phyloP scores from a whole-genome alignment of 1,284 basidiomycete genomes.

The Erythrobasidium hasegawianum region DNA sequence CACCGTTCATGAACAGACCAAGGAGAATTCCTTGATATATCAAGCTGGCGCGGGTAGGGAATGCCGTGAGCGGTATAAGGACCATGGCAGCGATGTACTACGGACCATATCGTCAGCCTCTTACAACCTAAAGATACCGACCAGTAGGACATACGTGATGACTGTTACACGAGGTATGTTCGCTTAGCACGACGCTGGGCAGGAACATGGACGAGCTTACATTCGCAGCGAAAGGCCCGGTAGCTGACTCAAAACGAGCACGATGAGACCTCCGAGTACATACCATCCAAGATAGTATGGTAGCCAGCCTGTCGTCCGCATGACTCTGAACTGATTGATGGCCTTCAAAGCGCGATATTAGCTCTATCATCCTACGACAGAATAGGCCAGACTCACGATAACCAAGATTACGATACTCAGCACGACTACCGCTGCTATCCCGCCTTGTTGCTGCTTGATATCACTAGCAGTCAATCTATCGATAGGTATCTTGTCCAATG shows the following conservation, averaged over 20 bases:
- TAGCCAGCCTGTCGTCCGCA: slow-evolving; percentile 76
- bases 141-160: slow-evolving; percentile 2
- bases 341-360: slow-evolving; percentile 43
- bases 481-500: slow-evolving; percentile 63
- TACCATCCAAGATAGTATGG: slow-evolving; percentile 53
- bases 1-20: slow-evolving; percentile 67
- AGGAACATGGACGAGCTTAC: slow-evolving; percentile 11
- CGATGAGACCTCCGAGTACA: slow-evolving; percentile 61
- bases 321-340: slow-evolving; percentile 73
- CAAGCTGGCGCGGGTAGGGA: slow-evolving; percentile 71
- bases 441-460: slow-evolving; percentile 64
- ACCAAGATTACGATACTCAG: slow-evolving; percentile 59
- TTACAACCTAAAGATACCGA: too few species aligned
- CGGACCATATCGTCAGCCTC: slow-evolving; percentile 25
- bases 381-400: slow-evolving; percentile 60
- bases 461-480: slow-evolving; percentile 68
- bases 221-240: slow-evolving; percentile 54
- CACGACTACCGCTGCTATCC: slow-evolving; percentile 67
- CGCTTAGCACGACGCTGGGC: too few species aligned
- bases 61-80: slow-evolving; percentile 71
- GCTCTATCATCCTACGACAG: slow-evolving; percentile 74
- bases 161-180: too few species aligned
- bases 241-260: slow-evolving; percentile 64
- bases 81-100: slow-evolving; percentile 68
- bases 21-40: slow-evolving; percentile 72